Evolutionary conservation across 495 filamentous ascomycete species (phyloP).

Genomic region (Aspergillus bridgeri): DNA sequence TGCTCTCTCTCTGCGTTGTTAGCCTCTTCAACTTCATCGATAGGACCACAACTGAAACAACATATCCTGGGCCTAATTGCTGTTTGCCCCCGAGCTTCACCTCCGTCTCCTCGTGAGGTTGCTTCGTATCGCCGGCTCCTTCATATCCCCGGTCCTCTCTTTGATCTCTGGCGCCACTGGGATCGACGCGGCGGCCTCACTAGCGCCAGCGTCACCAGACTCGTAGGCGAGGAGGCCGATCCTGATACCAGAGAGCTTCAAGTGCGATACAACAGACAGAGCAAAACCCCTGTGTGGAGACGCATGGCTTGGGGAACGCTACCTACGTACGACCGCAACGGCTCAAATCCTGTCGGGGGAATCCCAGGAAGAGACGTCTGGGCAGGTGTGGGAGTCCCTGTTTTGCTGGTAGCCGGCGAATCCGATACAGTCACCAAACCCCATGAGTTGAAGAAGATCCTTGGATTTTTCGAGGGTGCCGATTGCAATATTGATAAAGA

Average conservation of each 20-base stretch:
- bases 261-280: conserved; percentile 78
- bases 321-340: conserved; percentile 46
- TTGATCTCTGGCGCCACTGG: conserved; percentile 75
- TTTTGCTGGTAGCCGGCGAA: conserved; percentile 76
- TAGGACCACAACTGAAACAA: conserved; percentile 47
- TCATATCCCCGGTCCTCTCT: conserved; percentile 64
- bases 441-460: conserved; percentile 67
- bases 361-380: conserved; percentile 69
- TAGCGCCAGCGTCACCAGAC: conserved; percentile 74
- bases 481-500: conserved; percentile 15
- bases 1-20: conserved; percentile 73
- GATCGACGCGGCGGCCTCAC: conserved; percentile 75
- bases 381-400: conserved; percentile 66
- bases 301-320: conserved; percentile 75
- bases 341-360: conserved; percentile 50
- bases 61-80: conserved; percentile 73
- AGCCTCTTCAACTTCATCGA: conserved; percentile 56
- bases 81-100: conserved; percentile 69
- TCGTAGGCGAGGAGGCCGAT: conserved; percentile 74
- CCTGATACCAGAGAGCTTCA: conserved; percentile 73
- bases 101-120: conserved; percentile 53
- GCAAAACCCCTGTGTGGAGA: conserved; percentile 73
- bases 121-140: conserved; percentile 54
- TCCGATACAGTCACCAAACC: conserved; percentile 71
- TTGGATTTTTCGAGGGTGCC: conserved; percentile 49